These are phyloP conservation scores for Tylopilus cervinicoccineus DNA, from an alignment of 768 basidiomycete species.

Conservation along the genomic window DNA sequence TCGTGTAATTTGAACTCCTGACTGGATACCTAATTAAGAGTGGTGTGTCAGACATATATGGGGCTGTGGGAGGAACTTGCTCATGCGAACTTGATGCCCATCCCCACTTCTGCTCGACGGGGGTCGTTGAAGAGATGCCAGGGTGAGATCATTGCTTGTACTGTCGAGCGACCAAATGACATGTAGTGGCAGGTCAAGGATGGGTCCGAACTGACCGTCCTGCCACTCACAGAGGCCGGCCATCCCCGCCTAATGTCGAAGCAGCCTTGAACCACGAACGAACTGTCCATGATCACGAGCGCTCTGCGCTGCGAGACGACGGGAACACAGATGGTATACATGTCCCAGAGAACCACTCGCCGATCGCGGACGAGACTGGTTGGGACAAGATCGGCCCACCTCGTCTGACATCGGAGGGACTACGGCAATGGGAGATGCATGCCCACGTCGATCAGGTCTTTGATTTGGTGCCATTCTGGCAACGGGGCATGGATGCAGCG, in stretches of 20 bases:
- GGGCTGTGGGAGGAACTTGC: slow-evolving; percentile 9
- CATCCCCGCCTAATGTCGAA: slow-evolving; percentile 23
- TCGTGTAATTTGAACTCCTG: slow-evolving; percentile 1
- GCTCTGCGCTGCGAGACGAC: slow-evolving; percentile 3
- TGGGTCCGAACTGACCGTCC: slow-evolving; percentile 36
- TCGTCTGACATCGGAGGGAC: slow-evolving; percentile 28
- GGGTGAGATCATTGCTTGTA: slow-evolving; percentile 10
- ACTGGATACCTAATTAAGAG: slow-evolving; percentile 2
- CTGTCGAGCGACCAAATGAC: not conserved
- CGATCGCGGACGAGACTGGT: slow-evolving; percentile 19
- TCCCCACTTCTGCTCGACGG: slow-evolving; percentile 19
- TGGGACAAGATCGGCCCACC: slow-evolving; percentile 29
- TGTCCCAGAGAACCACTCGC: slow-evolving; percentile 6
- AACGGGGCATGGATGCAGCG: slow-evolving; percentile 44
- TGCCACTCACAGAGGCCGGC: slow-evolving; percentile 13
- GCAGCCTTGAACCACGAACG: slow-evolving; percentile 33
- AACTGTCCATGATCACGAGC: slow-evolving; percentile 17
- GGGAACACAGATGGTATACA: not conserved
- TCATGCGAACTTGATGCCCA: slow-evolving; percentile 19
- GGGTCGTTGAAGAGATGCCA: slow-evolving; percentile 18
- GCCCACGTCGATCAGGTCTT: slow-evolving; percentile 43
- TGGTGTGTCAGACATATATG: slow-evolving; percentile 21
- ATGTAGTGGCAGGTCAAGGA: slow-evolving; percentile 25
- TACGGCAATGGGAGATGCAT: slow-evolving; percentile 28
- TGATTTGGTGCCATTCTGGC: slow-evolving; percentile 55